Percentiles rank a stretch among this genome's conserved stretches.
These are phyloP conservation scores for Populus trichocarpa DNA, from an alignment of 441 rosid genomes.

Conservation along the genomic window DNA sequence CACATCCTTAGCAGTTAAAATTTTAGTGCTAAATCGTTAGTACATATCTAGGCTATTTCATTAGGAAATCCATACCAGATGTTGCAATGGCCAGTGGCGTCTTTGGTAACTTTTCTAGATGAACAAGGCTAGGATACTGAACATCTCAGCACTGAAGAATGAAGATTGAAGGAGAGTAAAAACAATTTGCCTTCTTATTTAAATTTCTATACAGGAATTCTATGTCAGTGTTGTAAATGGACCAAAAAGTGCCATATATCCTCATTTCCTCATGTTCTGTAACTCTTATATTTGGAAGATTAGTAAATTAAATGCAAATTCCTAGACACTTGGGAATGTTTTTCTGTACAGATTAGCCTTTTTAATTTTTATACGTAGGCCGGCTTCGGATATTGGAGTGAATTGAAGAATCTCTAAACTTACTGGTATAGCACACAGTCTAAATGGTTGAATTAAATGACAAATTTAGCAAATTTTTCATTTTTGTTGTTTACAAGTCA, in stretches of 20 bases:
- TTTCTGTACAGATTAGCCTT: not conserved
- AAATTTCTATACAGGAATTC: not conserved
- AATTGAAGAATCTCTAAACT: not conserved
- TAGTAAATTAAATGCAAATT: not conserved
- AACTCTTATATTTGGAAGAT: not conserved
- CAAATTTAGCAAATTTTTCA: not conserved
- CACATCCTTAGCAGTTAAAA: not conserved
- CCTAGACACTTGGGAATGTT: conserved; percentile 4
- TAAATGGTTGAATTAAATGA: not conserved
- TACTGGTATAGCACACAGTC: not conserved
- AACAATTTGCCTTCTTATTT: not conserved
- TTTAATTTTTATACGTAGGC: not conserved
- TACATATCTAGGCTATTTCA: not conserved
- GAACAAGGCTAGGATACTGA: not conserved
- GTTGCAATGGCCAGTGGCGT: conserved; percentile 1
- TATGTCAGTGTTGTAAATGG: not conserved
- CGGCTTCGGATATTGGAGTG: not conserved
- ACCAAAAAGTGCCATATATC: conserved; percentile 3
- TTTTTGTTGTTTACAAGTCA: not conserved
- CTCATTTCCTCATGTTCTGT: not conserved
- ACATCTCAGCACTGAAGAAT: not conserved
- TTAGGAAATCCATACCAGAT: not conserved
- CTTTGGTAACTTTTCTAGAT: conserved; percentile 13
- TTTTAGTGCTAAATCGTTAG: not conserved
- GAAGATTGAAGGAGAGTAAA: conserved; percentile 4